Percentiles rank a stretch among this genome's conserved stretches.
Conservation (phyloP, 495 filamentous ascomycete species). For the Annulohypoxylon stygium region DNA sequence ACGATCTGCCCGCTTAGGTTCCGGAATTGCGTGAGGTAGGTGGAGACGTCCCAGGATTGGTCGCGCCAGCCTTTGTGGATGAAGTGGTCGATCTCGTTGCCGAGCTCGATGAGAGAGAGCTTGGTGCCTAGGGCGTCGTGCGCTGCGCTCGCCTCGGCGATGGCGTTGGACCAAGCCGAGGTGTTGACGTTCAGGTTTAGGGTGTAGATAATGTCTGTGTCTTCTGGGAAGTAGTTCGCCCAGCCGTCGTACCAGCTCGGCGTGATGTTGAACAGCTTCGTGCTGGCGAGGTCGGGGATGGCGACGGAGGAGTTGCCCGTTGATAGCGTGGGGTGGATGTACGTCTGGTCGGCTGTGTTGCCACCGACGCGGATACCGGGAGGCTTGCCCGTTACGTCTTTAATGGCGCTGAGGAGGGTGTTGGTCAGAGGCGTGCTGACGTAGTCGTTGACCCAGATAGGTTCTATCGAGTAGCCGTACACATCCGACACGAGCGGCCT, state of each 20-base stretch:
- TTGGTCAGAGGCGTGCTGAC: conserved; percentile 45
- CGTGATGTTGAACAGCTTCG: conserved; percentile 48
- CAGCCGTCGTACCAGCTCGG: conserved; percentile 46
- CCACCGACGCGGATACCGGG: conserved; percentile 50
- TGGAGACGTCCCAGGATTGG: conserved; percentile 40
- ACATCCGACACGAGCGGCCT: conserved; percentile 42
- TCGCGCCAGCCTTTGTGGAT: conserved; percentile 50
- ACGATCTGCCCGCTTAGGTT: conserved; percentile 47
- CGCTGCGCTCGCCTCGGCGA: conserved; percentile 44
- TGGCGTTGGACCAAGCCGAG: conserved; percentile 46
- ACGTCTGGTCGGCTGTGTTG: conserved; percentile 51
- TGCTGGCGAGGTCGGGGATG: conserved; percentile 26
- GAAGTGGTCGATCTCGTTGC: conserved; percentile 54
- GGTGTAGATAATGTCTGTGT: conserved; percentile 50
- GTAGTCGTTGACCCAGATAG: conserved; percentile 50
- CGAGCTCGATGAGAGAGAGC: conserved; percentile 48
- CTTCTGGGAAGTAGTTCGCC: conserved; percentile 48
- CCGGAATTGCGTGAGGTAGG: conserved; percentile 48
- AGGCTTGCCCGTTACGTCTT: conserved; percentile 43
- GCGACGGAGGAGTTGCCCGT: conserved; percentile 45
- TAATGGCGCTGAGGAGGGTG: conserved; percentile 42
- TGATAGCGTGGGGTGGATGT: conserved; percentile 36
- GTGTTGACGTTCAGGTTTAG: conserved; percentile 48
- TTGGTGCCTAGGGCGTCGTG: conserved; percentile 43
- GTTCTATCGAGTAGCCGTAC: conserved; percentile 51